phyloP scores from a whole-genome alignment of 208 protist genomes.

The Leptomonas pyrrhocoris region DNA sequence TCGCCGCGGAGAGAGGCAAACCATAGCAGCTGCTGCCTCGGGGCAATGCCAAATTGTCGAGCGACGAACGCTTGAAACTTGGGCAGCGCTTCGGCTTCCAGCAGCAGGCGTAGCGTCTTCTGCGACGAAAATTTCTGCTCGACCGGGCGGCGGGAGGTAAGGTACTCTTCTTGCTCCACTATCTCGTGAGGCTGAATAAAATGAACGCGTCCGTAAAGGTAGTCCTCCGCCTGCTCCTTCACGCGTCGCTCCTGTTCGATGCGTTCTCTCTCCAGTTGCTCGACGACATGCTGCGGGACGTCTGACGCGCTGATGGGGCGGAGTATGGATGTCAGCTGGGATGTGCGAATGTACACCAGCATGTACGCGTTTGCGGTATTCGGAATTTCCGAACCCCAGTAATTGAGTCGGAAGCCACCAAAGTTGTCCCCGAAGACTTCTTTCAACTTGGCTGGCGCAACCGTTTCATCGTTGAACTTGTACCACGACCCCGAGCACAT shows the following conservation, averaged over 20 bases:
- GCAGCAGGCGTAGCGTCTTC: conserved; percentile 57
- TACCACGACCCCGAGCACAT: conserved; percentile 79
- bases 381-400: conserved; percentile 85
- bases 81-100: conserved; percentile 63
- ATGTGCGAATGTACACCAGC: conserved; percentile 90
- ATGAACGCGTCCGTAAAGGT: conserved; percentile 82
- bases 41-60: conserved; percentile 40
- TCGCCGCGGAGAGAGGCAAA: conserved; percentile 41
- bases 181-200: conserved; percentile 74
- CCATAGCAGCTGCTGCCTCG: conserved; percentile 63
- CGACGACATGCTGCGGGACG: conserved; percentile 75
- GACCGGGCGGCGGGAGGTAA: conserved; percentile 44
- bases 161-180: conserved; percentile 59
- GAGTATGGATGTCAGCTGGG: conserved; percentile 64
- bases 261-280: conserved; percentile 65
- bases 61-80: conserved; percentile 63
- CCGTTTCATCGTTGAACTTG: conserved; percentile 92
- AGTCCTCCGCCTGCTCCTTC: conserved; percentile 71
- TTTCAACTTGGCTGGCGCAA: conserved; percentile 75
- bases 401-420: conserved; percentile 82
- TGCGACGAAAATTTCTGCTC: conserved; percentile 65
- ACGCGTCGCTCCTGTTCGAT: conserved; percentile 53
- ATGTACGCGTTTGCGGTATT: conserved; percentile 89
- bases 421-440: conserved; percentile 91
- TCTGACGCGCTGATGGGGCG: conserved; percentile 57